phyloP scores from a whole-genome alignment of 2,329 filamentous ascomycete genomes.

The Aspergillus sergii region DNA sequence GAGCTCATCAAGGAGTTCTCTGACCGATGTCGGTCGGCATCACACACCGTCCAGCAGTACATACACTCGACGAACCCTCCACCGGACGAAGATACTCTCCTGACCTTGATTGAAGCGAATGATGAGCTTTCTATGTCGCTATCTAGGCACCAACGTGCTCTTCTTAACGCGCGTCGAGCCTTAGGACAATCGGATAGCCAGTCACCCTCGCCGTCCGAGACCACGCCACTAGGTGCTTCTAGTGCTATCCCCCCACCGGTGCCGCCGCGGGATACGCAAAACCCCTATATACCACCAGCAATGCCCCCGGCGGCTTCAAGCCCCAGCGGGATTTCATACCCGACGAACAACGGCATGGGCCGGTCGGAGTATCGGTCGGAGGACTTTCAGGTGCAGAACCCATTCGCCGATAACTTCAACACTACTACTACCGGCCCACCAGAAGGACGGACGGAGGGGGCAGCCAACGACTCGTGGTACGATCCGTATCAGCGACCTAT shows the following conservation, averaged over 20 bases:
- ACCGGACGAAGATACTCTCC: constrained; percentile 92
- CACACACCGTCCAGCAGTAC: constrained; percentile 80
- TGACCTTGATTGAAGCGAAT: constrained; percentile 90
- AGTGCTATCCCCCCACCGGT: constrained; percentile 18
- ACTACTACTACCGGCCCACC: constrained; percentile 18
- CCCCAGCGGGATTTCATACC: constrained; percentile 8
- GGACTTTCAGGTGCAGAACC: constrained; percentile 45
- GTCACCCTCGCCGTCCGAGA: constrained; percentile 21
- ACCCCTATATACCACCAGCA: constrained; percentile 16
- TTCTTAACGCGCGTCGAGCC: constrained; percentile 60
- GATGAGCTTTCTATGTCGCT: constrained; percentile 83
- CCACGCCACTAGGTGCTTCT: constrained; percentile 18
- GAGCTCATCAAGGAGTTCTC: constrained; percentile 94
- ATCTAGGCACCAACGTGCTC: constrained; percentile 80
- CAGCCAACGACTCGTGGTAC: constrained; percentile 6
- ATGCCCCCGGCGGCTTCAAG: not conserved
- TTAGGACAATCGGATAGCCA: constrained; percentile 24
- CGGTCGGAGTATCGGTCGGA: constrained; percentile 41
- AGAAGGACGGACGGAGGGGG: constrained; percentile 13
- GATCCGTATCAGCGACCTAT: constrained; percentile 6
- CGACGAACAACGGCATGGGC: constrained; percentile 17
- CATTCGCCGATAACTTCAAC: constrained; percentile 40
- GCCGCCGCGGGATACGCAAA: constrained; percentile 17
- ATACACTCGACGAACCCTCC: constrained; percentile 77
- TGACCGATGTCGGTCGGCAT: constrained; percentile 79